Base-by-base conservation (phyloP, 2,329 filamentous ascomycete species). In the Fusarium sp. region DNA sequence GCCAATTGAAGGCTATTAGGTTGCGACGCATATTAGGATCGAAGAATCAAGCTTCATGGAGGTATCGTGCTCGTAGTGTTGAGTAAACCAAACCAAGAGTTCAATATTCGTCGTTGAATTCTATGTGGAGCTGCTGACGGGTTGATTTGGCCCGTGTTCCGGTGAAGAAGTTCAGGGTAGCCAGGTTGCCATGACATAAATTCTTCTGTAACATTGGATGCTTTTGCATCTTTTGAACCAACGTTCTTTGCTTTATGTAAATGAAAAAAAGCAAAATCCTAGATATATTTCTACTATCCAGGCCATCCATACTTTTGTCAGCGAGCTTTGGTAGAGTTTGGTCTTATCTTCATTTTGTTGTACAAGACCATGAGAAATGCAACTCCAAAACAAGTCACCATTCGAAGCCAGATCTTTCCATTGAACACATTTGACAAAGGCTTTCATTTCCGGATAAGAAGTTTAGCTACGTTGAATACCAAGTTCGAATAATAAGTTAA, bases 21-120 rank as follows among this genome's bases (percentile, higher is more conserved):
- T 72, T 75, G 33, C 76, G 76, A 20, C 76, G 68, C 79, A 81
- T 81, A 20, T 35, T 61, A 4, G 15, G 12, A 37, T 33, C 11
- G 7, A 32, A 12, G 4, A 15, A n/a, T 7, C 4, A 6, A 23
- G 27, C 15, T 42, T 14, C 18, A 14, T 9, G 26, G 9, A 10
- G 14, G 20, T 3, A 12, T 17, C n/a, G 44, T 46, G 33, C 20
- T 41, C 8, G 42, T 49, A 27, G 35, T 44, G 37, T 41, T 53
- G 10, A 12, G 17, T 37, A 32, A 35, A 30, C 44, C 12, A 32
- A 35, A 30, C 41, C 12, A 13, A 52, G 58, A 57, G 30, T 38
- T 46, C 38, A 15, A 35, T 27, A 15, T 10, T 6, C 27, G 37
- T 26, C 9, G 26, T 65, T 44, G 54, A 57, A 11, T 48, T 71